Conservation (phyloP, 331 rosid species). For the Spiraea crenata region DNA sequence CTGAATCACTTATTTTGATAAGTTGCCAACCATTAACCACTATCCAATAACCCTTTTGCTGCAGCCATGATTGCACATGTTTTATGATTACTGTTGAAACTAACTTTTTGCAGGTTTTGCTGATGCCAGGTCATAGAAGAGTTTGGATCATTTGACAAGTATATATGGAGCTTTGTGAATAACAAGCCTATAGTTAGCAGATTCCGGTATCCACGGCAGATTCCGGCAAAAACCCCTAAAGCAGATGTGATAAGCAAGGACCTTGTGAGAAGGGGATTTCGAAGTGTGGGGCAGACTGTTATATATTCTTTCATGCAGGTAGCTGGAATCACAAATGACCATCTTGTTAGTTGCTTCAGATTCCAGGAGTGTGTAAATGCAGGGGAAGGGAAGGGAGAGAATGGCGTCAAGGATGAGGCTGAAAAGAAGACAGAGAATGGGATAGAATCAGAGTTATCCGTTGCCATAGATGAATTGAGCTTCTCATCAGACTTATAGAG, state of each 20-base stretch:
- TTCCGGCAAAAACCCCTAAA: slow-evolving; percentile 64
- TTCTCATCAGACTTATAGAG: slow-evolving; percentile 56
- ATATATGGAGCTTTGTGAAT: slow-evolving; percentile 68
- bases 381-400: slow-evolving; percentile 55
- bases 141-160: slow-evolving; percentile 59
- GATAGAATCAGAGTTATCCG: slow-evolving; percentile 51
- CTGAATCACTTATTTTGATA: slow-evolving; percentile 31
- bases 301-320: slow-evolving; percentile 70
- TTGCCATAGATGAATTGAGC: slow-evolving; percentile 61
- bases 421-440: slow-evolving; percentile 39
- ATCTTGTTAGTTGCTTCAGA: slow-evolving; percentile 63
- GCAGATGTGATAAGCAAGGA: slow-evolving; percentile 80
- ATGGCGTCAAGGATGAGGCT: slow-evolving; percentile 36
- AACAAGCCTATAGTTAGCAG: slow-evolving; percentile 54
- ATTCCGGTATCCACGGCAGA: slow-evolving; percentile 60
- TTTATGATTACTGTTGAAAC: slow-evolving; percentile 38
- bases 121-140: slow-evolving; percentile 65
- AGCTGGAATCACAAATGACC: slow-evolving; percentile 64
- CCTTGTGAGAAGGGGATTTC: slow-evolving; percentile 77
- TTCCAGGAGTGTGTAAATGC: slow-evolving; percentile 53
- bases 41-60: slow-evolving; percentile 17
- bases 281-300: slow-evolving; percentile 66
- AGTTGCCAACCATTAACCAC: slow-evolving; percentile 34
- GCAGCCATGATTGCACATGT: slow-evolving; percentile 30
- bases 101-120: slow-evolving; percentile 69